Evolutionary conservation across 2,329 filamentous ascomycete species (phyloP), one percentile per base, ranked within the genome.

Genomic region (Alternaria brassicae): DNA sequence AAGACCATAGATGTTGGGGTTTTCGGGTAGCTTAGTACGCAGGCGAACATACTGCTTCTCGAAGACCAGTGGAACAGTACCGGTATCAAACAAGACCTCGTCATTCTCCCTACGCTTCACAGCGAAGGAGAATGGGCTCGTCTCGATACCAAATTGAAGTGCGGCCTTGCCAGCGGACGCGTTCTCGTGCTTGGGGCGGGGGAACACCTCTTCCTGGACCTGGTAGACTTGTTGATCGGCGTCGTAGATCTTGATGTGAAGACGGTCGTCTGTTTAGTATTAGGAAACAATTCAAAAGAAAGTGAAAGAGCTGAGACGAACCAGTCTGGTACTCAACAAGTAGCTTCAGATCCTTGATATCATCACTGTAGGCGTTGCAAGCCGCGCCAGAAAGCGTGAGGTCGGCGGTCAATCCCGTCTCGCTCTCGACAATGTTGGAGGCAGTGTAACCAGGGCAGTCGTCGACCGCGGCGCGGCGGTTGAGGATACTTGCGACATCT

Each of bases 31-130:
- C 60, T 82, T 85, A 2, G 91, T 93, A 41, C 89, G 85, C 58
- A 94, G 81, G 19, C 88, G 86, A 23, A 95, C 77, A 69, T 92
- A 95, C 75, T 95, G 91, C 10, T 86, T 87, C 78, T 95, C 89
- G 68, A 93, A 95, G 41, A 95, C 81, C 10, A 95, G 79, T 8
- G 82, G 81, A 4, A 85, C 84, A 1, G 84, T 88, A 0, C 87
- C 86, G 0, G 90, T 91, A 68, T 93, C 88, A 72, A 92, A 92
- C 9, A 92, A 77, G 3, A 86, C 81, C 62, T 88, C 84, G 41
- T 77, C 83, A 6, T 81, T 88, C 47, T 81, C 82, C 65, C 82
- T 84, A 28, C 87, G 85, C 44, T 79, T 81, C 9, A 93, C 82
- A 0, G 81, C 83, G 78, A 93, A 93, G 10, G 85, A 88, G 78